Conservation (phyloP, 176 grass and related monocot species). For the Urochloa ruziziensis region DNA sequence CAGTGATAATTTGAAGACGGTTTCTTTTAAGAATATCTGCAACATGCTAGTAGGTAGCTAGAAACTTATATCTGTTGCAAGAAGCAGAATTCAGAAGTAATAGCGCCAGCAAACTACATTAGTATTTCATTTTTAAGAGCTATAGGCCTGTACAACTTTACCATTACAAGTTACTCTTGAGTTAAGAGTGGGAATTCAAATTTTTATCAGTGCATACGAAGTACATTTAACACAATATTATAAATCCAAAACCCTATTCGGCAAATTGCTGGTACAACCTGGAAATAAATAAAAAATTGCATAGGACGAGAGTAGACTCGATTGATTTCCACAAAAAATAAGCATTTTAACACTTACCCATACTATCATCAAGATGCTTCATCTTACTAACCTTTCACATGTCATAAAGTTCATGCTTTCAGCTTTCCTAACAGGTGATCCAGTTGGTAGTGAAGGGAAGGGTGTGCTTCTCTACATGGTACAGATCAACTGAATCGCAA, state of each 20-base stretch:
- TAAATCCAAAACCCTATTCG: background rate
- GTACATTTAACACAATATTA: background rate
- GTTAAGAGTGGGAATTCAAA: background rate
- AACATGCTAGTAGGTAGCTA: background rate
- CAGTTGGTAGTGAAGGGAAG: constrained; percentile 3
- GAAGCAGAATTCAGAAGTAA: constrained; percentile 11
- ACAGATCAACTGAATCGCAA: background rate
- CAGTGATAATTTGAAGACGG: background rate
- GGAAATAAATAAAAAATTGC: background rate
- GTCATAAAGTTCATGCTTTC: constrained; percentile 9
- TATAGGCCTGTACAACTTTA: background rate
- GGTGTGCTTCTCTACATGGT: too few species aligned
- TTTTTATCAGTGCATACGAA: background rate
- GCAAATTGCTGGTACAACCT: background rate
- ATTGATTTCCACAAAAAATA: background rate
- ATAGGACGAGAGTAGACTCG: background rate
- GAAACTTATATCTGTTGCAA: background rate
- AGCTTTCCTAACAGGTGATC: background rate
- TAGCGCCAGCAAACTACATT: background rate
- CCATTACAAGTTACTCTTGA: background rate
- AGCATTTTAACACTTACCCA: background rate
- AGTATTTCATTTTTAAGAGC: background rate
- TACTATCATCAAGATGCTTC: background rate
- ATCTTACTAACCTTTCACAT: constrained; percentile 11
- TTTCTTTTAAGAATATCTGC: constrained; percentile 25